A percentile compares a stretch with the other conserved stretches of the same genome.
Conservation (phyloP, 176 grass and related monocot genomes). For the Ampelocalamus luodianensis region DNA sequence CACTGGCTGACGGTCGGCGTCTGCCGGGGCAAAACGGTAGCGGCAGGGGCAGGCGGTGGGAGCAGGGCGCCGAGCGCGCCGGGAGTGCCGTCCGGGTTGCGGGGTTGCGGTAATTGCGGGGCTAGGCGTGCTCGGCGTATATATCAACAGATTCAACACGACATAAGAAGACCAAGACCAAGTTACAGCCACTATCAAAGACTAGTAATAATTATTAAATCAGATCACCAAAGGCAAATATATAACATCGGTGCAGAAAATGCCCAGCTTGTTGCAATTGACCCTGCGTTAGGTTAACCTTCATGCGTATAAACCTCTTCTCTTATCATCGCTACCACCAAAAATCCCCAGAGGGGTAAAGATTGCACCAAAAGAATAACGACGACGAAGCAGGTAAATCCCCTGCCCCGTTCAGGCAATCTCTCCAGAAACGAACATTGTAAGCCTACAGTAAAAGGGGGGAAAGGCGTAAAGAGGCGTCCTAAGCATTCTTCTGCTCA, state of each 20-base stretch:
- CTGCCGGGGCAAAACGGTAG: too few relatives aligned
- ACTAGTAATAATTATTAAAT: conserved; percentile 10
- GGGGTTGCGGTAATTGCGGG: too few relatives aligned
- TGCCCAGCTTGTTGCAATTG: conserved; percentile 17
- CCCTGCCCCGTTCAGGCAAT: conserved; percentile 9
- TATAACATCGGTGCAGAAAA: background rate
- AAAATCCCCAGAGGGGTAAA: conserved; percentile 37
- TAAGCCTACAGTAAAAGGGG: conserved; percentile 9
- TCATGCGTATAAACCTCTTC: conserved; percentile 20
- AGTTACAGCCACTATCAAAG: background rate
- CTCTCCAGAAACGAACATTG: background rate
- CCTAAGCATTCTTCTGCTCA: conserved; percentile 52
- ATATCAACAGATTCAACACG: too few relatives aligned
- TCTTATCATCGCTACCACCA: conserved; percentile 21
- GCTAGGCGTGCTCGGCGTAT: too few relatives aligned
- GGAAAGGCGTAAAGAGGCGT: background rate
- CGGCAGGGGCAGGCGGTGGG: too few relatives aligned
- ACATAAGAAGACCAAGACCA: background rate
- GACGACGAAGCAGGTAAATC: conserved; percentile 28
- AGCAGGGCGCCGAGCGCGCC: too few relatives aligned
- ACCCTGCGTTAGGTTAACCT: conserved; percentile 7
- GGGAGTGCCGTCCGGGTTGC: too few relatives aligned
- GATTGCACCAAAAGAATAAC: conserved; percentile 49
- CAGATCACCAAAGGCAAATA: background rate
- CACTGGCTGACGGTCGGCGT: background rate